phyloP scores from a whole-genome alignment of 495 filamentous ascomycete genomes.

The Aspergillus carlsbadensis region DNA sequence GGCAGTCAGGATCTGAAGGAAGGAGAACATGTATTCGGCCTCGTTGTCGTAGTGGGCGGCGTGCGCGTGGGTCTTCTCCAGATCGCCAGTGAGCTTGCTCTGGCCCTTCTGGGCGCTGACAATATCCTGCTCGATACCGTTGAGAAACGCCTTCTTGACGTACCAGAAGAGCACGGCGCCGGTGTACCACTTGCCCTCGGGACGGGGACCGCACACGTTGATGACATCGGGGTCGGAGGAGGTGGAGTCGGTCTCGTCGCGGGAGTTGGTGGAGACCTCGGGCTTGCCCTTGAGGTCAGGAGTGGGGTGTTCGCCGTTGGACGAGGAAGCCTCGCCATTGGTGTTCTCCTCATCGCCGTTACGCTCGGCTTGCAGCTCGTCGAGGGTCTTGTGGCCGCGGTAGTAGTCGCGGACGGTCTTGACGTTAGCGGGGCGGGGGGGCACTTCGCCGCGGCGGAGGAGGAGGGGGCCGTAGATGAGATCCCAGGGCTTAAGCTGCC shows the following conservation, averaged over 20 bases:
- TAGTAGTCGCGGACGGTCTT: conserved; percentile 17
- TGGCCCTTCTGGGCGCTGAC: conserved; percentile 16
- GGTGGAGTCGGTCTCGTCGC: neutral
- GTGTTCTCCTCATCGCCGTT: neutral
- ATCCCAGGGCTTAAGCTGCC: conserved; percentile 15
- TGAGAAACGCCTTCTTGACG: conserved; percentile 11
- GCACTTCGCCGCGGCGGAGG: conserved; percentile 18
- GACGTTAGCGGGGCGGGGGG: conserved; percentile 10
- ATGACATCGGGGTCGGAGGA: neutral
- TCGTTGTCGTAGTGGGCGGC: conserved; percentile 17
- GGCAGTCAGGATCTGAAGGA: conserved; percentile 20
- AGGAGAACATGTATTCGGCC: conserved; percentile 21
- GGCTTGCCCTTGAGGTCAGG: neutral
- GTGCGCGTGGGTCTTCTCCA: conserved; percentile 21
- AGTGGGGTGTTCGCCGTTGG: conserved; percentile 3
- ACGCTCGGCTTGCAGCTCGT: conserved; percentile 16
- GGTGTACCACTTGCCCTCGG: conserved; percentile 11
- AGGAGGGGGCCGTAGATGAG: conserved; percentile 15
- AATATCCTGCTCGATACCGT: conserved; percentile 19
- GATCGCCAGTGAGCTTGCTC: conserved; percentile 15
- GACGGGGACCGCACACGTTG: conserved; percentile 16
- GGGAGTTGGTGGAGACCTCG: neutral
- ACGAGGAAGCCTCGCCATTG: too few species aligned
- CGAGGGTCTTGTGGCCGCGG: conserved; percentile 22
- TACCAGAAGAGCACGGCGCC: conserved; percentile 17